Conservation (phyloP, 2,329 filamentous ascomycete species). For the Raffaelea deltoideospora region DNA sequence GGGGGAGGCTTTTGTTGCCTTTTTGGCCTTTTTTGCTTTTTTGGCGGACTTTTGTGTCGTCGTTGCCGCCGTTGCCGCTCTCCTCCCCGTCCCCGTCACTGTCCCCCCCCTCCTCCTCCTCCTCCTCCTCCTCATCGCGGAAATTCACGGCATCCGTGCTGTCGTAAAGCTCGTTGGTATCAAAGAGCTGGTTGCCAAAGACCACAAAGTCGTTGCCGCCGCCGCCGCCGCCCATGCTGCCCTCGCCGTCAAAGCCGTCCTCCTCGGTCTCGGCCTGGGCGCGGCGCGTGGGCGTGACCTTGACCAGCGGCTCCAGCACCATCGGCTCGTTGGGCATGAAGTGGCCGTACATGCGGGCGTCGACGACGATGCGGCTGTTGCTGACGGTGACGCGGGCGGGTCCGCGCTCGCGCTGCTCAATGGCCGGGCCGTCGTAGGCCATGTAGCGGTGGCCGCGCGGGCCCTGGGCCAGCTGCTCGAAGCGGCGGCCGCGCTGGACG, state of each 20-base stretch:
- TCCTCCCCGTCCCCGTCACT: too few relatives aligned
- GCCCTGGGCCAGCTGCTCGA: constrained; percentile 24
- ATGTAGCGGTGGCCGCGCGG: constrained; percentile 30
- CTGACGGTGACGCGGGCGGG: constrained; percentile 8
- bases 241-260: constrained; percentile 3
- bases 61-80: neutral
- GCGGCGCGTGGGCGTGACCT: constrained; percentile 1
- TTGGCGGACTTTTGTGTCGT: neutral
- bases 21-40: constrained; percentile 7
- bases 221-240: neutral
- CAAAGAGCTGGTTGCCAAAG: too few relatives aligned
- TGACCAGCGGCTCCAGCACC: constrained; percentile 1
- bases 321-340: constrained; percentile 9
- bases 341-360: constrained; percentile 13
- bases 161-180: too few relatives aligned
- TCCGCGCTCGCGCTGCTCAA: constrained; percentile 8
- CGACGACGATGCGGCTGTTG: constrained; percentile 17
- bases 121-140: too few relatives aligned
- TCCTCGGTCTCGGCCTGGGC: constrained; percentile 4
- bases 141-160: neutral
- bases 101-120: too few relatives aligned
- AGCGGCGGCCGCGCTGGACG: constrained; percentile 22
- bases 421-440: constrained; percentile 17
- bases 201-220: neutral
- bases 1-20: constrained; percentile 2